A percentile compares a stretch with the other conserved stretches of the same genome.
phyloP scores from a whole-genome alignment of 257 asterid genomes.

The Oldenlandia corymbosa region DNA sequence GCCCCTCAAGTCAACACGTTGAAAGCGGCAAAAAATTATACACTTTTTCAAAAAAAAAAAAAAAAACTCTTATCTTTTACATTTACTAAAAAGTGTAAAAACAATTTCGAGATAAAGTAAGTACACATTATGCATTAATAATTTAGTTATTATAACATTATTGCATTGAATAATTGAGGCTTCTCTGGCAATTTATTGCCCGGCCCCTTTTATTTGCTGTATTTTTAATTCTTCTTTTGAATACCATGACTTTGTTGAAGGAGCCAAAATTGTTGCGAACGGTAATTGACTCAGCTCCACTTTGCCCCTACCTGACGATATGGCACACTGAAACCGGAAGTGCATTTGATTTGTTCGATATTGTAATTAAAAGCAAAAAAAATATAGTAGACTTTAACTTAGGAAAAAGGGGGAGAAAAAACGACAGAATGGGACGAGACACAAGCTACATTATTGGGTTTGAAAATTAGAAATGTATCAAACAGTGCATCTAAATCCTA shows the following conservation, averaged over 20 bases:
- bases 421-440: background rate
- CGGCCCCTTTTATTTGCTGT: background rate
- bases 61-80: too few species aligned
- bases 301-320: background rate
- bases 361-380: too few species aligned
- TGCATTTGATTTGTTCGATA: background rate
- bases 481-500: background rate
- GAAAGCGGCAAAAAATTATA: too few species aligned
- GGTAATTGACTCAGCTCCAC: background rate
- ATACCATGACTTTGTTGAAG: background rate
- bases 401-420: background rate
- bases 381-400: too few species aligned
- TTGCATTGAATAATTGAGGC: background rate
- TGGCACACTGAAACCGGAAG: background rate
- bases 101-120: conserved; percentile 4
- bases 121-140: conserved; percentile 1
- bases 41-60: too few species aligned
- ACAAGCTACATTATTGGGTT: background rate
- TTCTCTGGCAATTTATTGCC: background rate
- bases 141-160: too few species aligned
- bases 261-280: background rate
- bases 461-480: background rate
- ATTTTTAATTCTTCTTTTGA: too few species aligned
- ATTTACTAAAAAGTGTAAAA: too few species aligned
- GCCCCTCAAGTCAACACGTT: conserved; percentile 12